Base-by-base conservation (phyloP, 192 early-diverging fungal genomes). In the Lobulomyces angularis region DNA sequence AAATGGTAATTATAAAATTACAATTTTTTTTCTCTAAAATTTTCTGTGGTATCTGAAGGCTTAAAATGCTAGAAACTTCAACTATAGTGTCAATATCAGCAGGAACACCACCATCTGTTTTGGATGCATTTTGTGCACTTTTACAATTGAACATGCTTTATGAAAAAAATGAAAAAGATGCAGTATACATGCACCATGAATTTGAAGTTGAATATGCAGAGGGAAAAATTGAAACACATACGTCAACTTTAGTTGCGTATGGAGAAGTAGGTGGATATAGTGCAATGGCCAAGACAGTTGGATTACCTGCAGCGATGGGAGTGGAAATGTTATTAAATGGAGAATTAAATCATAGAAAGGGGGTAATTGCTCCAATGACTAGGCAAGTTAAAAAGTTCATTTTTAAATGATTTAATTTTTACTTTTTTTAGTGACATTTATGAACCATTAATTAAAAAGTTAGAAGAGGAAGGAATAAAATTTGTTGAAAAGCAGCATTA, bases 211-310 rank as follows among this genome's bases (percentile, higher is more conserved):
- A n/a, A n/a, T n/a, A n/a, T n/a, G n/a, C n/a, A n/a, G n/a, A n/a
- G n/a, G n/a, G n/a, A 47, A 4, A 3, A 16, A 31, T 59, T 53
- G 67, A 74, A 46, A 60, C 48, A n/a, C 54, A 61, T 2, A 92
- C 84, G 1, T 90, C 92, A 2, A 96, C 93, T 20, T 64, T 91
- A 28, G 62, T 96, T 38, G 84, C 84, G 59, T 96, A 87, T 61
- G 95, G 92, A 47, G 80, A 85, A 40, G 84, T 86, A 14, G 67
- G 69, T 50, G 84, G 82, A 18, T 81, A 78, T 72, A 75, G 80
- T 31, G 92, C 95, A 27, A 98, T 98, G 95, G 90, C 95, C 41
- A 90, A 79, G 53, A 86, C 89, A 20, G 95, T 98, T 27, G 95
- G 95, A 45, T 76, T 88, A 16, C 95, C 95, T 25, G 92, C 88